Evolutionary conservation across 2,329 filamentous ascomycete genomes (phyloP).

Genomic region (Aspergillus awamori): DNA sequence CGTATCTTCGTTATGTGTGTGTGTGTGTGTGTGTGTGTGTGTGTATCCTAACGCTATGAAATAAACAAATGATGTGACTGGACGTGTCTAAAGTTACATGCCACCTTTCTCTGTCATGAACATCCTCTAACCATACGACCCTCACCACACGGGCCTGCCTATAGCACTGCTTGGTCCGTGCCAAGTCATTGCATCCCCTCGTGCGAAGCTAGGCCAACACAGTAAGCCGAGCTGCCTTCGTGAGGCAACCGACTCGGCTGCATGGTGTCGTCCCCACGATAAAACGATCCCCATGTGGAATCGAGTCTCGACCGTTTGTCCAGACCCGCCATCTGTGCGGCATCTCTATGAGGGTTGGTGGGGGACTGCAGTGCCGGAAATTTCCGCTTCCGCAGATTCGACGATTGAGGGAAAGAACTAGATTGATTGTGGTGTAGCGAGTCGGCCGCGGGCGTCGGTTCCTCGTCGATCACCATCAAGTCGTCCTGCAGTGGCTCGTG

Average conservation of each 20-base stretch:
- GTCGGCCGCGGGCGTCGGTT: neutral
- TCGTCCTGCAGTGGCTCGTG: conserved; percentile 15
- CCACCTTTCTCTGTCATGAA: neutral
- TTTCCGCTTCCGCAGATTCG: conserved; percentile 21
- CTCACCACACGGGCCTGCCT: too few relatives aligned
- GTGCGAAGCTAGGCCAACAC: neutral
- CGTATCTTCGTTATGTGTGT: neutral
- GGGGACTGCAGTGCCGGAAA: conserved; percentile 1
- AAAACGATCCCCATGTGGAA: neutral
- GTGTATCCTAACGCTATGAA: neutral
- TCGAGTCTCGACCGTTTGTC: conserved; percentile 15
- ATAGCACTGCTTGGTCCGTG: too few relatives aligned
- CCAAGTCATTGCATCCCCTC: too few relatives aligned
- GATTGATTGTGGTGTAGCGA: neutral
- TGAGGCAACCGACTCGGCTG: neutral
- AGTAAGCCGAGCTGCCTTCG: conserved; percentile 1
- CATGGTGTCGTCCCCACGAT: neutral
- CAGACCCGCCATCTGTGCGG: neutral
- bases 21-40: neutral
- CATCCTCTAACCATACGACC: neutral
- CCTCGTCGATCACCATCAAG: conserved; percentile 4
- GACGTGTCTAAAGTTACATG: neutral
- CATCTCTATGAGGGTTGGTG: neutral
- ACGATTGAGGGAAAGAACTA: neutral
- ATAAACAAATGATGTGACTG: neutral